These are phyloP conservation scores for Calonectria ilicicola DNA, from an alignment of 2,329 filamentous ascomycete species.

Conservation along the genomic window DNA sequence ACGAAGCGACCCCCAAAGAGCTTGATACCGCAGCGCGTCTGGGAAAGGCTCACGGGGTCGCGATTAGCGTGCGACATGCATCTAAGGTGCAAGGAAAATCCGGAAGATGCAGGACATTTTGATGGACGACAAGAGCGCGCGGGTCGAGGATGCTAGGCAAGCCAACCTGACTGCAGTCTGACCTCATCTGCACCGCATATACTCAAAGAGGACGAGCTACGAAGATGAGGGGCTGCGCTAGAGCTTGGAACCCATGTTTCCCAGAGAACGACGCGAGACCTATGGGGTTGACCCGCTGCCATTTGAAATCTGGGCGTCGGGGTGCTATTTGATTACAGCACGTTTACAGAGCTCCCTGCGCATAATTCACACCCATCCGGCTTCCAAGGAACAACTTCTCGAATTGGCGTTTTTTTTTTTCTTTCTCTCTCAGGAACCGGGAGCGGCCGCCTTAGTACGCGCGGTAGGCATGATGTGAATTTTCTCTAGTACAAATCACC, in stretches of 20 bases:
- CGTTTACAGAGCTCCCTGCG: not conserved
- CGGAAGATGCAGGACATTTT: conserved; percentile 7
- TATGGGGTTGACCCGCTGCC: conserved; percentile 22
- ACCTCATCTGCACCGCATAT: conserved; percentile 24
- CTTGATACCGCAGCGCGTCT: conserved; percentile 36
- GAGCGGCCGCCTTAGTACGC: conserved; percentile 10
- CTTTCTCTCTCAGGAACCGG: not conserved
- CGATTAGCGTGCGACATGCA: conserved; percentile 38
- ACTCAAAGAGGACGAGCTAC: conserved; percentile 9
- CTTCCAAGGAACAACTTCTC: not conserved
- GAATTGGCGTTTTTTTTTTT: not conserved
- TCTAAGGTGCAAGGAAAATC: conserved; percentile 19
- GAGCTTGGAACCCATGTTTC: conserved; percentile 25
- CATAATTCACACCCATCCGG: not conserved
- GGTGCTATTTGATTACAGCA: conserved; percentile 20
- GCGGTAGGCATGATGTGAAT: not conserved
- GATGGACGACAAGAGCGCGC: not conserved
- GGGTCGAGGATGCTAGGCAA: conserved; percentile 16
- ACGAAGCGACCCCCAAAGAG: conserved; percentile 27
- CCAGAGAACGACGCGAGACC: conserved; percentile 23
- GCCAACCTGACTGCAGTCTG: conserved; percentile 29
- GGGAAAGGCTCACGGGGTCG: conserved; percentile 41
- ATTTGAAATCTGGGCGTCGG: conserved; percentile 8
- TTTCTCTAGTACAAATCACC: not conserved
- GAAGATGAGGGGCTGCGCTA: conserved; percentile 12